A percentile compares a stretch with the other conserved stretches of the same genome.
These are phyloP conservation scores for Silene vulgaris DNA, from an alignment of 179 eudicot genomes.

Conservation along the genomic window DNA sequence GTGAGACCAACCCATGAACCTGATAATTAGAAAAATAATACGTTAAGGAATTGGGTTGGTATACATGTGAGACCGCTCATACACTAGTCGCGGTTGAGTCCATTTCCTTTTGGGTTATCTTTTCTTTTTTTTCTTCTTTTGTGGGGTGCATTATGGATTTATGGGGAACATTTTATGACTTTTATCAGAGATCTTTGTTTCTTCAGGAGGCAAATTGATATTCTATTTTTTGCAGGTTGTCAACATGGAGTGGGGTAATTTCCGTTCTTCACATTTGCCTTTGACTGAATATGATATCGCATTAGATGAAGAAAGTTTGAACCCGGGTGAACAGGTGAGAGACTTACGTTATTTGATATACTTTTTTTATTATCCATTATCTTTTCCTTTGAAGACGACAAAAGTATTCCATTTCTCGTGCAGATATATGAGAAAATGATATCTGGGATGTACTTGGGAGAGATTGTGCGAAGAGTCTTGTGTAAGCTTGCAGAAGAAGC, in stretches of 20 bases:
- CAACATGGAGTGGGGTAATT: slow-evolving; percentile 98
- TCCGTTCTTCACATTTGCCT: slow-evolving; percentile 81
- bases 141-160: no score
- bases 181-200: no score
- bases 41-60: no score
- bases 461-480: slow-evolving; percentile 76
- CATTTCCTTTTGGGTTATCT: no score
- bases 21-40: no score
- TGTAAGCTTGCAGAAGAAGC: slow-evolving; percentile 75
- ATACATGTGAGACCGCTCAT: no score
- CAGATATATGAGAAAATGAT: slow-evolving; percentile 88
- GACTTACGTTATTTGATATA: slow-evolving; percentile 6
- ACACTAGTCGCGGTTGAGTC: no score
- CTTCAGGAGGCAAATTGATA: no score
- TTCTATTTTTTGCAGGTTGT: slow-evolving; percentile 45
- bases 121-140: no score
- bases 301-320: slow-evolving; percentile 72
- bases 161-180: no score
- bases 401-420: background rate
- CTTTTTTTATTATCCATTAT: background rate
- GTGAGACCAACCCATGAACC: no score
- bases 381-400: background rate
- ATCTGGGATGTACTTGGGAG: slow-evolving; percentile 93
- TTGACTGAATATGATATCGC: slow-evolving; percentile 66
- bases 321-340: slow-evolving; percentile 86